A percentile compares a stretch with the other conserved stretches of the same genome.
These are phyloP conservation scores for Trichoderma reesei DNA, from an alignment of 495 filamentous ascomycete genomes.

Conservation along the genomic window DNA sequence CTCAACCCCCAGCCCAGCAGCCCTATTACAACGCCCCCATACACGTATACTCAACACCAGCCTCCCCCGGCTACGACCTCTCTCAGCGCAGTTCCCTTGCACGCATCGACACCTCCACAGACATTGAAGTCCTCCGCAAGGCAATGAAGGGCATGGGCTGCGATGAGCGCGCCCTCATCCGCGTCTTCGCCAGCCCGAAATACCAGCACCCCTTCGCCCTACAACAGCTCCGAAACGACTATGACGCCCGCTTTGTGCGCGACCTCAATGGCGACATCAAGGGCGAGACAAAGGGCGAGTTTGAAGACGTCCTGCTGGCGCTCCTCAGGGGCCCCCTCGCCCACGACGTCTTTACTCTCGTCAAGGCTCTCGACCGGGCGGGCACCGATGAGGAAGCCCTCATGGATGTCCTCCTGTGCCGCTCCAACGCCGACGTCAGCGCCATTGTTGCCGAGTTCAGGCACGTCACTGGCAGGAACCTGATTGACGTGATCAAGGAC, in stretches of 20 bases:
- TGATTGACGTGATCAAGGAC: conserved; percentile 24
- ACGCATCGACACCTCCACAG: background rate
- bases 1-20: background rate
- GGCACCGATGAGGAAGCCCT: background rate
- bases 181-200: background rate
- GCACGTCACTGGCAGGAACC: background rate
- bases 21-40: background rate
- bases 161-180: background rate
- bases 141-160: background rate
- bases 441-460: background rate
- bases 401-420: background rate
- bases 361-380: background rate
- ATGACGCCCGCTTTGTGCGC: background rate
- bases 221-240: background rate
- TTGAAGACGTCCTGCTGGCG: background rate
- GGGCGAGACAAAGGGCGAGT: background rate
- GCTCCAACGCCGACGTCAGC: background rate
- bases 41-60: background rate
- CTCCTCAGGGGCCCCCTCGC: background rate
- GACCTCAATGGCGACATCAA: background rate
- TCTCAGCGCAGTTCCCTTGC: background rate
- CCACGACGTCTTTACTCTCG: background rate
- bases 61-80: background rate
- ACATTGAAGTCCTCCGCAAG: background rate
- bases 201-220: background rate